Evolutionary conservation across 345 rosid species (phyloP).

Genomic region (Boechera stricta): DNA sequence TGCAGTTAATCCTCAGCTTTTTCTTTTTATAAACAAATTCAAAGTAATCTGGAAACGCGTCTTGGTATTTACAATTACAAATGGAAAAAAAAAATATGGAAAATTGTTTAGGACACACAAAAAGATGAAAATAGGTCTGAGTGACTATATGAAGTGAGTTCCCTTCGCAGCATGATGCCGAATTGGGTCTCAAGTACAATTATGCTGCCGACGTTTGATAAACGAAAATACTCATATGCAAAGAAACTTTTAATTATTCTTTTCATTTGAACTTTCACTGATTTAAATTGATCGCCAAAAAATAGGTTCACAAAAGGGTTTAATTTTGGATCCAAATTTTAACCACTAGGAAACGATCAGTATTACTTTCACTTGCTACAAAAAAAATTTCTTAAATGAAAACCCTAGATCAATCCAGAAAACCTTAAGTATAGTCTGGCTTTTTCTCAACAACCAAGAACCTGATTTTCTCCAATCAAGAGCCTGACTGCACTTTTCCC

Average conservation of each 20-base stretch:
- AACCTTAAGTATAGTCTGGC: background rate
- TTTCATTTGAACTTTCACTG: background rate
- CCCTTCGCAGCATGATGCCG: background rate
- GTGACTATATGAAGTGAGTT: constrained; percentile 17
- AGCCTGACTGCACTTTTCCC: constrained; percentile 19
- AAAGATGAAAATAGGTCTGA: constrained; percentile 9
- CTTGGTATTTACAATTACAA: background rate
- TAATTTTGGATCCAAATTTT: background rate
- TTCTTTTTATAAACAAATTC: background rate
- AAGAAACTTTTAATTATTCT: background rate
- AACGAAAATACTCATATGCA: constrained; percentile 13
- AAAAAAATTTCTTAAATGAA: background rate
- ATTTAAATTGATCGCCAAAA: background rate
- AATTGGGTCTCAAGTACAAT: constrained; percentile 16
- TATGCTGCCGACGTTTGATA: constrained; percentile 26
- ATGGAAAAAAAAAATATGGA: background rate
- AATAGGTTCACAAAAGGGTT: background rate
- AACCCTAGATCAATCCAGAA: background rate
- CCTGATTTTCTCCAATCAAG: constrained; percentile 1
- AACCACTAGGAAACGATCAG: background rate
- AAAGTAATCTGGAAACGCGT: background rate
- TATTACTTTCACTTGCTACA: background rate
- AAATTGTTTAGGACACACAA: constrained; percentile 4
- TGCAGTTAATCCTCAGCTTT: constrained; percentile 38
- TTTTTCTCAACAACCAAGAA: constrained; percentile 6